phyloP scores from a whole-genome alignment of 177 flowering plant species.

The Vitis hybrid region DNA sequence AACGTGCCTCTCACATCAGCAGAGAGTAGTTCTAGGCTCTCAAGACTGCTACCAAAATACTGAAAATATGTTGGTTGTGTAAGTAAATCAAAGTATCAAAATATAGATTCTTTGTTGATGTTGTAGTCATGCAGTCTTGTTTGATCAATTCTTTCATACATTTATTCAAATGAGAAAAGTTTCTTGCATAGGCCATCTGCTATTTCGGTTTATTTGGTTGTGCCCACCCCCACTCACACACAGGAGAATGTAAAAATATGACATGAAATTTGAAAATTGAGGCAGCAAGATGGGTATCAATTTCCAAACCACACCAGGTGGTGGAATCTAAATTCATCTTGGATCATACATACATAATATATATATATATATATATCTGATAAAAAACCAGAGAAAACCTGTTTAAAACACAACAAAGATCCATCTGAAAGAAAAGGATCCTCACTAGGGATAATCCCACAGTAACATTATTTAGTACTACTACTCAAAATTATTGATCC shows the following conservation, averaged over 20 bases:
- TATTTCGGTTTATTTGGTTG: neutral
- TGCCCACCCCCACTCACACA: too few relatives aligned
- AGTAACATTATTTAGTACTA: too few relatives aligned
- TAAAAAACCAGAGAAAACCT: neutral
- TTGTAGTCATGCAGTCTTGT: slow-evolving; percentile 9
- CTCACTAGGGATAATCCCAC: too few relatives aligned
- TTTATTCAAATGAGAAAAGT: slow-evolving; percentile 11
- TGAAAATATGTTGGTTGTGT: slow-evolving; percentile 23
- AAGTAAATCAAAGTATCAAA: slow-evolving; percentile 19
- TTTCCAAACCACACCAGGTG: too few relatives aligned
- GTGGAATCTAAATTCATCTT: too few relatives aligned
- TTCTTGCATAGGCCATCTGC: neutral
- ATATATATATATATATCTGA: neutral
- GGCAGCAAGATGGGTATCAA: too few relatives aligned
- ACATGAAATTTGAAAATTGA: too few relatives aligned
- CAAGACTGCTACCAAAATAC: slow-evolving; percentile 48
- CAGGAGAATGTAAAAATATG: neutral
- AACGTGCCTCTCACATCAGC: slow-evolving; percentile 75
- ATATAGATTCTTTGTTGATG: slow-evolving; percentile 20
- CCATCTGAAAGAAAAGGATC: too few relatives aligned
- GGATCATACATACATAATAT: too few relatives aligned
- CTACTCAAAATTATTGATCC: too few relatives aligned
- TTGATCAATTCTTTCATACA: slow-evolving; percentile 26
- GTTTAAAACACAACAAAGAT: too few relatives aligned
- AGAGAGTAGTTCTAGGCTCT: slow-evolving; percentile 38